phyloP scores from a whole-genome alignment of 2,329 filamentous ascomycete genomes.

The Hypocrella siamensis region DNA sequence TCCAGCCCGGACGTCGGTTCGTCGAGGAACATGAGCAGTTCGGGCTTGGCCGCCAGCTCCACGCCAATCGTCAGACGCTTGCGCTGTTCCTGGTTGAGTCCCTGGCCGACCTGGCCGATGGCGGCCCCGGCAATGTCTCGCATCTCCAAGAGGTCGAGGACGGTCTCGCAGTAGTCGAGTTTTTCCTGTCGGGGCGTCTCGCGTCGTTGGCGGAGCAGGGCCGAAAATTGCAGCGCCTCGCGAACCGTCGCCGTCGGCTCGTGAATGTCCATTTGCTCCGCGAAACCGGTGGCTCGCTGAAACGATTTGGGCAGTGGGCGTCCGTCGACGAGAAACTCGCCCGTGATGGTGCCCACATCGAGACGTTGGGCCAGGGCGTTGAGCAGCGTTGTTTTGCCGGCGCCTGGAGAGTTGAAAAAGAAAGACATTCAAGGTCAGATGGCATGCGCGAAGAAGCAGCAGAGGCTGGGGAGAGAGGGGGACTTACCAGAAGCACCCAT shows the following conservation, averaged over 20 bases:
- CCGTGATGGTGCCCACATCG: slow-evolving; percentile 60
- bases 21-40: slow-evolving; percentile 49
- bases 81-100: slow-evolving; percentile 43
- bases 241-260: slow-evolving; percentile 50
- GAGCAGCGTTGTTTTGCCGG: slow-evolving; percentile 60
- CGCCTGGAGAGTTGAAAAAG: slow-evolving; percentile 15
- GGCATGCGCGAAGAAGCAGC: background rate
- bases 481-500: slow-evolving; percentile 44
- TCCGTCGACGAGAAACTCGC: slow-evolving; percentile 68
- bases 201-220: slow-evolving; percentile 43
- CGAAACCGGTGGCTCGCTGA: slow-evolving; percentile 62
- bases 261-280: slow-evolving; percentile 51
- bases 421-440: too few species aligned
- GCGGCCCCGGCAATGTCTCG: slow-evolving; percentile 48
- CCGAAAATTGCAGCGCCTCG: slow-evolving; percentile 51
- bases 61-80: slow-evolving; percentile 41
- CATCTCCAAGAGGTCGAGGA: slow-evolving; percentile 56
- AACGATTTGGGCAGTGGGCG: slow-evolving; percentile 57
- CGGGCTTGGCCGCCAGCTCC: slow-evolving; percentile 39
- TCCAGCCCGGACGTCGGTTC: slow-evolving; percentile 45
- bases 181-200: slow-evolving; percentile 45
- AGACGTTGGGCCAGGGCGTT: slow-evolving; percentile 61
- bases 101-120: slow-evolving; percentile 42
- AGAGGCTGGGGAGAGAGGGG: background rate
- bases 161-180: slow-evolving; percentile 50